Conservation (phyloP, 345 rosid species). For the Mangifera indica region DNA sequence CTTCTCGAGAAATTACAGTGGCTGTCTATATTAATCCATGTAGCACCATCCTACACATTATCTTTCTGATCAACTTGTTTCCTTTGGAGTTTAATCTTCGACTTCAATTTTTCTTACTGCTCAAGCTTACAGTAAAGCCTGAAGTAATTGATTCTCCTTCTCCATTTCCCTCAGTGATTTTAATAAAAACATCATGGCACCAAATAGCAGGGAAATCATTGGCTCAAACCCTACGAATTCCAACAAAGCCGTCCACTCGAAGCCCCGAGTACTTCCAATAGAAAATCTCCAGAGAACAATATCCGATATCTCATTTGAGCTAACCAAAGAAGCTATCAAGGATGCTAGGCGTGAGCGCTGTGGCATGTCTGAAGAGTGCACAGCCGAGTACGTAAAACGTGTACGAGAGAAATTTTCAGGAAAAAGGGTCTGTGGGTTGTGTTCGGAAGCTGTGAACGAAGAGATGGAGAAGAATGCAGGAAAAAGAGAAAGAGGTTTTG, state of each 20-base stretch:
- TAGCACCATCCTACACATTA: neutral
- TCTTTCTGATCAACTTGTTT: neutral
- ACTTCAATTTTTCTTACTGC: neutral
- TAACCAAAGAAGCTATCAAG: slow-evolving; percentile 52
- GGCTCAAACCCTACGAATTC: slow-evolving; percentile 14
- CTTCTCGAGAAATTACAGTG: slow-evolving; percentile 6
- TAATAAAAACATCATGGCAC: slow-evolving; percentile 32
- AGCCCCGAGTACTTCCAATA: slow-evolving; percentile 30
- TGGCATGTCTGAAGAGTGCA: slow-evolving; percentile 89
- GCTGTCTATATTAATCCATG: slow-evolving; percentile 10
- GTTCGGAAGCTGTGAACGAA: slow-evolving; percentile 68
- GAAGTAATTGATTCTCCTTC: neutral
- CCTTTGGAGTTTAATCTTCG: neutral
- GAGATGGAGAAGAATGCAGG: slow-evolving; percentile 63
- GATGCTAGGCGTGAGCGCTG: slow-evolving; percentile 92
- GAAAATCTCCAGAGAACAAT: slow-evolving; percentile 57
- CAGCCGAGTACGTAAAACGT: slow-evolving; percentile 56
- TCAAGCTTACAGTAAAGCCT: neutral
- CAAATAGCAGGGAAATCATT: slow-evolving; percentile 26
- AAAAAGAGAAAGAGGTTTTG: slow-evolving; percentile 62
- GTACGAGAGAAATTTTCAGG: slow-evolving; percentile 57
- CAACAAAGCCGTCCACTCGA: slow-evolving; percentile 10
- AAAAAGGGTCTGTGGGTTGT: slow-evolving; percentile 74
- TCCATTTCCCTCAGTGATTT: neutral
- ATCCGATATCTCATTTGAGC: slow-evolving; percentile 63